Evolutionary conservation across 148 eudicot species (phyloP), one percentile per base, ranked within the genome.

Genomic region (Salicornia ramosissima): DNA sequence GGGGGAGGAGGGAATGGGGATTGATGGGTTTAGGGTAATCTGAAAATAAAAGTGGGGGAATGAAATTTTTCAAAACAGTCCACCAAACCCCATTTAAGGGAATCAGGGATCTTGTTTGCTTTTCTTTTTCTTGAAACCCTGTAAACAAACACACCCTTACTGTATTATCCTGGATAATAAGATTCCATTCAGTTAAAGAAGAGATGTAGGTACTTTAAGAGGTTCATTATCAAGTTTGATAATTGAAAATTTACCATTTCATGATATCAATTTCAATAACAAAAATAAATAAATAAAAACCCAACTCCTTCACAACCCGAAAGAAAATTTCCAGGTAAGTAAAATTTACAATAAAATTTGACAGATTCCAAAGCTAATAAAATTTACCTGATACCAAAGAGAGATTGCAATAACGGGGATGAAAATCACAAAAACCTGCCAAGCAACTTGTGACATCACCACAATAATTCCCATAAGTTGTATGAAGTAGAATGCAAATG

Each of bases 371-470:
- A 12, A 64, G 62, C 50, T 72, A 63, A 52, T 34, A 36, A 28
- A 34, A 0, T 78, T n/a, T 80, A 88, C 93, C 90, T 84, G 86
- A 70, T 84, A 83, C 84, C 83, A 84, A 3, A 88, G 69, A 70
- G 80, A 88, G 62, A 86, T 54, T 68, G 80, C 84, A 70, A 75
- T 43, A 9, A 84, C 71, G 0, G 94, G 88, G 69, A 88, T 81
- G 62, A 86, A 88, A 50, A 86, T 61, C 28, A 81, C 74, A 62
- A 88, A 88, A 70, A 88, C 86, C 69, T 84, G 90, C 94, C 94
- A 88, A 16, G 90, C 87, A 2, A 80, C 83, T 72, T 74, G 90
- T 19, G 90, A 86, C 90, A 88, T 86, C 42, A 88, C 83, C n/a
- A 66, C 83, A 53, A 88, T 67, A 59, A 81, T 75, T 65, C 90